phyloP scores from a whole-genome alignment of 495 filamentous ascomycete species.

The Lasiosphaeriaceae sp. region DNA sequence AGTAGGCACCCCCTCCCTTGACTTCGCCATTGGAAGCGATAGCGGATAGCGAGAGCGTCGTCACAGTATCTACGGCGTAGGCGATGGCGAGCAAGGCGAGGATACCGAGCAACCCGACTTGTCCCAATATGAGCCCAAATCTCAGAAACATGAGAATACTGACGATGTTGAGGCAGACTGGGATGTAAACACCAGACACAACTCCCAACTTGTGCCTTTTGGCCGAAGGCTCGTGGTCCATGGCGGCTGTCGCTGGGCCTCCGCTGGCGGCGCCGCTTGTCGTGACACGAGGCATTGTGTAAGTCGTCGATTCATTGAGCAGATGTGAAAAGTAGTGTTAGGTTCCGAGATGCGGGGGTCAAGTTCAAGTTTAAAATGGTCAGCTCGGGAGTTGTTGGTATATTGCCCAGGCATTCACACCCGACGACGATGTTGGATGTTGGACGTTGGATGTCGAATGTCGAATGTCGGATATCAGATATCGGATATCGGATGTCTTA shows the following conservation, averaged over 20 bases:
- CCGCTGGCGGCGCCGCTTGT: neutral
- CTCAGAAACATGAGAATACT: slow-evolving; percentile 91
- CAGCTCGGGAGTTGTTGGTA: no score
- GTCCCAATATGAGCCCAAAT: slow-evolving; percentile 76
- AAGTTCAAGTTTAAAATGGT: no score
- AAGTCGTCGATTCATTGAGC: no score
- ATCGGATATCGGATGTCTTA: no score
- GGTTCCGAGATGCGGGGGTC: no score
- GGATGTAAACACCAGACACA: slow-evolving; percentile 80
- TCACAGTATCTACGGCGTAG: slow-evolving; percentile 75
- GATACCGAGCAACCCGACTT: slow-evolving; percentile 75
- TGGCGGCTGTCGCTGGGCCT: slow-evolving; percentile 13
- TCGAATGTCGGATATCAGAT: no score
- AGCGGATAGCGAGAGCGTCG: slow-evolving; percentile 80
- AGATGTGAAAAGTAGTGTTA: no score
- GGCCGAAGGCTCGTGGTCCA: slow-evolving; percentile 28
- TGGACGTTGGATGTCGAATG: no score
- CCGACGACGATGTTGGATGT: no score
- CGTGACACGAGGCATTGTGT: neutral
- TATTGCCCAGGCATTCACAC: no score
- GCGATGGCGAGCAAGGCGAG: slow-evolving; percentile 39
- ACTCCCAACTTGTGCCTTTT: slow-evolving; percentile 62
- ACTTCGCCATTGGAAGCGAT: slow-evolving; percentile 90
- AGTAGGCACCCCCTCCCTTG: slow-evolving; percentile 83
- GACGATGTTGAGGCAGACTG: slow-evolving; percentile 81